phyloP scores from a whole-genome alignment of 23 red algal species.

The Gracilariopsis chorda region DNA sequence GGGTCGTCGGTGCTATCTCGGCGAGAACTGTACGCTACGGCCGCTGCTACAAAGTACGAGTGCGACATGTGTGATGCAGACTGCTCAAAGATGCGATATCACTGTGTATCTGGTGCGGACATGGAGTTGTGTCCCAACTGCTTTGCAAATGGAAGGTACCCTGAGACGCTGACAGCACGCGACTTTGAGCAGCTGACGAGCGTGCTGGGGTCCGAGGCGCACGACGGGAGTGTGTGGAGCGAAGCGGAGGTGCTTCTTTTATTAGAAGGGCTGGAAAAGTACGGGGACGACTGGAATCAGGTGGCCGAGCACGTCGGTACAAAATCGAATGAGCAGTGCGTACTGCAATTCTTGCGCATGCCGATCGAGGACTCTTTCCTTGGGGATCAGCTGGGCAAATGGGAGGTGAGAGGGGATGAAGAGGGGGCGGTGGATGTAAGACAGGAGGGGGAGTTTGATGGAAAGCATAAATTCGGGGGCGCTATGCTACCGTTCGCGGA shows the following conservation, averaged over 20 bases:
- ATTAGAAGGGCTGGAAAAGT: constrained; percentile 91
- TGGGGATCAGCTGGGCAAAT: constrained; percentile 75
- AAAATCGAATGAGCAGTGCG: constrained; percentile 88
- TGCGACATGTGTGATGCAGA: constrained; percentile 91
- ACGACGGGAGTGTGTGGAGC: constrained; percentile 73
- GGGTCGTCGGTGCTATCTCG: constrained; percentile 58
- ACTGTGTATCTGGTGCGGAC: constrained; percentile 76
- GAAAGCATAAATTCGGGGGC: constrained; percentile 40
- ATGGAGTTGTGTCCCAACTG: constrained; percentile 94
- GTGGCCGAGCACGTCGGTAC: constrained; percentile 94
- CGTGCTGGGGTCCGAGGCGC: constrained; percentile 58
- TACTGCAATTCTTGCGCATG: constrained; percentile 89
- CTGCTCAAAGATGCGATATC: constrained; percentile 86
- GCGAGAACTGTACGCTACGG: constrained; percentile 83
- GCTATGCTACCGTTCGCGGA: constrained; percentile 76
- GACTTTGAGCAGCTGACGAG: constrained; percentile 89
- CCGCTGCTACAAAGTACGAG: constrained; percentile 83
- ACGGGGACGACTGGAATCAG: constrained; percentile 91
- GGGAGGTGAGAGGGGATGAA: constrained; percentile 1
- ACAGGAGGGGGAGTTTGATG: constrained; percentile 25
- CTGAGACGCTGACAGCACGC: constrained; percentile 54
- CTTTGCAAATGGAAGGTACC: constrained; percentile 79
- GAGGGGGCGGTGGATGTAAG: constrained; percentile 15
- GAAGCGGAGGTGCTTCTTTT: constrained; percentile 86
- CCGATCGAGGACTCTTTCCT: constrained; percentile 98